phyloP scores from a whole-genome alignment of 2,329 filamentous ascomycete genomes.

The Microdochium trichocladiopsis region DNA sequence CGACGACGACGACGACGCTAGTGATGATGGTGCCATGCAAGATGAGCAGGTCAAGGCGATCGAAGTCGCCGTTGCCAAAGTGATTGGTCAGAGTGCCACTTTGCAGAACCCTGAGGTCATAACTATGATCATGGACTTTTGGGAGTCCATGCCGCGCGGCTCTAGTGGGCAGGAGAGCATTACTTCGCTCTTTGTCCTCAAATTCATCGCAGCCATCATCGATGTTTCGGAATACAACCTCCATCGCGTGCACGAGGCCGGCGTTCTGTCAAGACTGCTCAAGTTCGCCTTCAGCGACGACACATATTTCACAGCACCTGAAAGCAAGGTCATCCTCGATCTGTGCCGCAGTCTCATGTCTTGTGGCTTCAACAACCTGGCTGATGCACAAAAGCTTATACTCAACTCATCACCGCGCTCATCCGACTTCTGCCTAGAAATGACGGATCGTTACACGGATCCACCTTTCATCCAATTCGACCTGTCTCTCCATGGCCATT shows the following conservation, averaged over 20 bases:
- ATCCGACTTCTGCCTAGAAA: constrained; percentile 65
- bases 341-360: constrained; percentile 65
- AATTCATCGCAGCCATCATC: constrained; percentile 51
- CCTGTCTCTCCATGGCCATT: constrained; percentile 77
- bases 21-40: constrained; percentile 13
- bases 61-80: constrained; percentile 33
- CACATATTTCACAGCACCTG: constrained; percentile 42
- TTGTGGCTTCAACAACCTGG: constrained; percentile 71
- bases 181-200: constrained; percentile 58
- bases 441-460: constrained; percentile 66
- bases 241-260: constrained; percentile 63
- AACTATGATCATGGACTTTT: constrained; percentile 54
- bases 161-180: constrained; percentile 35
- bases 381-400: constrained; percentile 73
- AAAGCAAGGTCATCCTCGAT: constrained; percentile 53
- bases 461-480: constrained; percentile 93
- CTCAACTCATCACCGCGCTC: constrained; percentile 42
- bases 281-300: constrained; percentile 49
- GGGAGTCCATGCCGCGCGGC: constrained; percentile 52
- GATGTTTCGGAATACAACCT: constrained; percentile 62
- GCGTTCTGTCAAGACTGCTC: constrained; percentile 61
- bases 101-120: constrained; percentile 58
- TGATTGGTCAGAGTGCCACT: constrained; percentile 42
- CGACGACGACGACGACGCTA: constrained; percentile 4
- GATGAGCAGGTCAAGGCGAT: constrained; percentile 20